These are phyloP conservation scores for Colletotrichum magnum DNA, from an alignment of 2,329 filamentous ascomycete species.

Conservation along the genomic window DNA sequence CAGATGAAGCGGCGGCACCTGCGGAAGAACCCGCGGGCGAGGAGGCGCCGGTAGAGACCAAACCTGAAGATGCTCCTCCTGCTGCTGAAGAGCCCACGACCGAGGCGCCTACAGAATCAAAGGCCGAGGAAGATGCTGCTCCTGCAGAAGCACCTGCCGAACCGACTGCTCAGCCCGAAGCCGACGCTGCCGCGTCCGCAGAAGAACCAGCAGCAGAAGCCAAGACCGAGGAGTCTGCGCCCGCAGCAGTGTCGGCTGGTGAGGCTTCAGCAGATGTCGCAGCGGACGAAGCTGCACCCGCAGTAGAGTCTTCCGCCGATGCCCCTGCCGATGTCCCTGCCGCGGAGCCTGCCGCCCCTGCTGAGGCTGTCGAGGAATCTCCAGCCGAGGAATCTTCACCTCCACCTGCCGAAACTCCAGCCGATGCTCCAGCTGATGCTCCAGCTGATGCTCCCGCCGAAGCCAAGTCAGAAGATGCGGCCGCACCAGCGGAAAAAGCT, in stretches of 20 bases:
- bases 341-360: not conserved
- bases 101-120: not conserved
- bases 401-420: not conserved
- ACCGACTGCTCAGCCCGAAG: not conserved
- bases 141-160: constrained; percentile 8
- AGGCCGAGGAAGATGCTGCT: constrained; percentile 20
- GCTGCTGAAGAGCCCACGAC: not conserved
- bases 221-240: not conserved
- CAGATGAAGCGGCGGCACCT: not conserved
- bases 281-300: not conserved
- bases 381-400: constrained; percentile 17
- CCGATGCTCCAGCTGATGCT: not conserved
- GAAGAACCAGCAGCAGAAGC: not conserved
- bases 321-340: not conserved
- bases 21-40: not conserved
- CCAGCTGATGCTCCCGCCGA: not conserved
- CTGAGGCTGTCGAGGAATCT: not conserved
- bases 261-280: not conserved
- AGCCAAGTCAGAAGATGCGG: not conserved
- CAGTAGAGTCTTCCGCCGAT: not conserved
- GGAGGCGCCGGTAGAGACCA: not conserved
- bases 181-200: not conserved
- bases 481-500: not conserved
- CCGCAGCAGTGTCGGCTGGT: constrained; percentile 1
- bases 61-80: not conserved